phyloP scores from a whole-genome alignment of 2,329 filamentous ascomycete genomes.

The Thielaviopsis cerberus region DNA sequence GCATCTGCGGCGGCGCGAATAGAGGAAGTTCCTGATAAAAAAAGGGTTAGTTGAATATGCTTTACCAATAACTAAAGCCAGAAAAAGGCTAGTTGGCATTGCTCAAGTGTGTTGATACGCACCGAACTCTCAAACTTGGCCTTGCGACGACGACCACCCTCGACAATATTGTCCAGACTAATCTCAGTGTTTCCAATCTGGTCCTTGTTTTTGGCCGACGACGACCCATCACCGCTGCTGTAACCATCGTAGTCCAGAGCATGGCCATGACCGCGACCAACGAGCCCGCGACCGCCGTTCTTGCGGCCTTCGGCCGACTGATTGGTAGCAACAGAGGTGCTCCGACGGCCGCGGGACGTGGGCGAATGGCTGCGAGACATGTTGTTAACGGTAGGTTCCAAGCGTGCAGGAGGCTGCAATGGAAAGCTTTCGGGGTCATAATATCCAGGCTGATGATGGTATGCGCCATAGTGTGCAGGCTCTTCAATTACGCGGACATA shows the following conservation, averaged over 20 bases:
- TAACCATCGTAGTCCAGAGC: conserved; percentile 56
- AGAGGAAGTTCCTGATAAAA: conserved; percentile 66
- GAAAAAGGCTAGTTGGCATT: no score
- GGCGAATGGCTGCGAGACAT: conserved; percentile 57
- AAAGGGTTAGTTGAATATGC: conserved; percentile 17
- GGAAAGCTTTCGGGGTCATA: conserved; percentile 35
- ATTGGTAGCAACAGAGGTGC: conserved; percentile 47
- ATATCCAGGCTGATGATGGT: conserved; percentile 17
- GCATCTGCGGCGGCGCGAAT: conserved; percentile 86
- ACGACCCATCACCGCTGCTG: conserved; percentile 71
- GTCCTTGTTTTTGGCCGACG: conserved; percentile 62
- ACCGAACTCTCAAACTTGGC: conserved; percentile 95
- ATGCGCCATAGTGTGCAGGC: conserved; percentile 10
- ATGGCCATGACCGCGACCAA: conserved; percentile 21
- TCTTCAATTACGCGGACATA: conserved; percentile 72
- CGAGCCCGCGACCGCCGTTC: conserved; percentile 35
- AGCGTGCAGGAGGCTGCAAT: conserved; percentile 29
- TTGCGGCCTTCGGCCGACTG: conserved; percentile 35
- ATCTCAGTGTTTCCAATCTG: conserved; percentile 90
- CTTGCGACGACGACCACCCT: conserved; percentile 85
- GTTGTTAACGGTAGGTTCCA: conserved; percentile 30
- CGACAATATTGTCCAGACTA: conserved; percentile 93
- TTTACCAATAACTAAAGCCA: no score
- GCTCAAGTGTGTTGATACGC: no score
- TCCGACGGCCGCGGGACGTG: conserved; percentile 48